Conservation (phyloP, 805 yeast genomes). For the Nakazawaea wickerhamii region DNA sequence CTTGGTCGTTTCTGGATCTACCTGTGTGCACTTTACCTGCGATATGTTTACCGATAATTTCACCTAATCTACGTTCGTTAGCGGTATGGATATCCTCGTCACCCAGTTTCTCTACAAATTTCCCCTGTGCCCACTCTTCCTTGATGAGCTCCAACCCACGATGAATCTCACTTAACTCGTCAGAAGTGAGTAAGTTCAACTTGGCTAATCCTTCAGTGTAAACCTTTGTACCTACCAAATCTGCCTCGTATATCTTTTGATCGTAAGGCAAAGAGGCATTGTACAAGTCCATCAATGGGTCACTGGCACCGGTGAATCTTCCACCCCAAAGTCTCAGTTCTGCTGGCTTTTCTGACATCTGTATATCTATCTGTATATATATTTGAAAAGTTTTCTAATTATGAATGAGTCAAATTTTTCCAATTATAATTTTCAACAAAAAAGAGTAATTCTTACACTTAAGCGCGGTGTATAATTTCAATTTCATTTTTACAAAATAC, state of each 20-base stretch:
- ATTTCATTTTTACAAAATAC: no score
- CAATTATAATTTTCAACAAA: no score
- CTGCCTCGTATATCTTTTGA: constrained; percentile 90
- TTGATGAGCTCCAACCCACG: constrained; percentile 68
- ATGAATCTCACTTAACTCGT: constrained; percentile 79
- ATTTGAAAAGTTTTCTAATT: constrained; percentile 2
- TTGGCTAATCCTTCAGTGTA: constrained; percentile 85
- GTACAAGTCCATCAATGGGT: constrained; percentile 95
- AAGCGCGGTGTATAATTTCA: no score
- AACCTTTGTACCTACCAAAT: constrained; percentile 88
- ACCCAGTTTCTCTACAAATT: constrained; percentile 72
- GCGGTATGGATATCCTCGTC: constrained; percentile 99
- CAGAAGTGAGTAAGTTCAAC: constrained; percentile 63
- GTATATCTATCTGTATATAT: neutral
- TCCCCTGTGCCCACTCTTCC: constrained; percentile 72
- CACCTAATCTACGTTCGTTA: constrained; percentile 96
- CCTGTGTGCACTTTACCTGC: constrained; percentile 99
- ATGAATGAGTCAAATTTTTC: no score
- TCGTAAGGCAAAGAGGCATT: constrained; percentile 97
- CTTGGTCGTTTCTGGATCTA: constrained; percentile 97
- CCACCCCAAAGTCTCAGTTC: constrained; percentile 95
- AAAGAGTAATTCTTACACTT: no score
- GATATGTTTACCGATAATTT: constrained; percentile 85
- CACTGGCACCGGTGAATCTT: constrained; percentile 94
- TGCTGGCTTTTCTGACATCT: constrained; percentile 40